Evolutionary conservation across 2,329 filamentous ascomycete species (phyloP).

Genomic region (Akanthomyces dipterigenus): DNA sequence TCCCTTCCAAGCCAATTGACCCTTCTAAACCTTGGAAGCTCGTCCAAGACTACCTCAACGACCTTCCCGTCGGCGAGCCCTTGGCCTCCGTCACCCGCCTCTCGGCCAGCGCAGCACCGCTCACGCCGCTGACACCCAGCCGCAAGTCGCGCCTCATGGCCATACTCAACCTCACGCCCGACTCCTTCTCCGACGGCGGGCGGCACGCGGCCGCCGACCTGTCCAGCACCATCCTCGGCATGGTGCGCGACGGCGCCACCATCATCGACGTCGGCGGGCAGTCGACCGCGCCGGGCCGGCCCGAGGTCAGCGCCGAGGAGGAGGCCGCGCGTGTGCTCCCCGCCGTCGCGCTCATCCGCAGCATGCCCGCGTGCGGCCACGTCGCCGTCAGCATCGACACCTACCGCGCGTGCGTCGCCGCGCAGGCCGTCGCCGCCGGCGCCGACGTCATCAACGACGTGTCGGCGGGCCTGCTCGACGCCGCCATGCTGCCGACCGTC

Average conservation of each 20-base stretch:
- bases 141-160: conserved; percentile 79
- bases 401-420: conserved; percentile 78
- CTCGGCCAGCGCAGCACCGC: conserved; percentile 36
- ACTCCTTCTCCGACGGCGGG: conserved; percentile 94
- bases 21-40: conserved; percentile 52
- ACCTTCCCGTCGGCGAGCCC: conserved; percentile 42
- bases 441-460: conserved; percentile 95
- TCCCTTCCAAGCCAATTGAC: conserved; percentile 48
- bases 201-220: conserved; percentile 48
- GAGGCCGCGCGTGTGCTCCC: conserved; percentile 75
- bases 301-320: conserved; percentile 62
- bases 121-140: conserved; percentile 52
- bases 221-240: conserved; percentile 48
- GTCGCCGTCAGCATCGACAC: conserved; percentile 87
- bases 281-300: conserved; percentile 74
- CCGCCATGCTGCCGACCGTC: conserved; percentile 73
- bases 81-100: conserved; percentile 56
- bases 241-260: conserved; percentile 64
- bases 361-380: conserved; percentile 52
- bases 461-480: conserved; percentile 72
- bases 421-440: conserved; percentile 66
- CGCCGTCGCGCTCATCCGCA: conserved; percentile 66
- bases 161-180: conserved; percentile 89
- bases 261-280: conserved; percentile 93
- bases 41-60: conserved; percentile 54